phyloP scores from a whole-genome alignment of 2,329 filamentous ascomycete species.

The Penicillium sp. region DNA sequence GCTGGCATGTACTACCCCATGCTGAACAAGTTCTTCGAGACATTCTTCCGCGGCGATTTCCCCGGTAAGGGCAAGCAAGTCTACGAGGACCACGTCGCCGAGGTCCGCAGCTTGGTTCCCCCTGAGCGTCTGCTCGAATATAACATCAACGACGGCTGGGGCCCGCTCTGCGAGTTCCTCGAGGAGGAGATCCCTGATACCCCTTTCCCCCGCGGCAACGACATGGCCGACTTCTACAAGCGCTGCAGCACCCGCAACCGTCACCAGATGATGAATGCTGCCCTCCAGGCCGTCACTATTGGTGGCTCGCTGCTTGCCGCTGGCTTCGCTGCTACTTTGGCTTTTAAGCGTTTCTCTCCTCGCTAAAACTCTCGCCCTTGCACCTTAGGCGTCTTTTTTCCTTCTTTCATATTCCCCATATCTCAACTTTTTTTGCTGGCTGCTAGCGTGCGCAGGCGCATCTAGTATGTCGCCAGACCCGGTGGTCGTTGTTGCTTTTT shows the following conservation, averaged over 20 bases:
- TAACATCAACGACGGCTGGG: conserved; percentile 48
- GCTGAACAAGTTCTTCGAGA: conserved; percentile 60
- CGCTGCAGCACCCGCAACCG: conserved; percentile 47
- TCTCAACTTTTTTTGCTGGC: neutral
- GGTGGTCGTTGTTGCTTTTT: neutral
- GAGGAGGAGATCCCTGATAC: conserved; percentile 44
- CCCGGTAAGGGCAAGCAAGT: conserved; percentile 56
- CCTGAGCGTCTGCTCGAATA: conserved; percentile 47
- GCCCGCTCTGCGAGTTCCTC: conserved; percentile 48
- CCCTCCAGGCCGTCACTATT: conserved; percentile 45
- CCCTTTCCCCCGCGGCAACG: conserved; percentile 46
- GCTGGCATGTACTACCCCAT: conserved; percentile 61
- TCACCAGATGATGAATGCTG: conserved; percentile 49
- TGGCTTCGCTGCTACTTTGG: conserved; percentile 34
- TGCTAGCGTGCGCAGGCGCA: conserved; percentile 21
- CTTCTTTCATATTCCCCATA: conserved; percentile 5
- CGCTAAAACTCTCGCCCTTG: conserved; percentile 8
- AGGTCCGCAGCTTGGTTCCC: conserved; percentile 43
- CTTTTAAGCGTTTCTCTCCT: conserved; percentile 34
- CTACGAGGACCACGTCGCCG: conserved; percentile 50
- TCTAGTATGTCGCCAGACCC: neutral
- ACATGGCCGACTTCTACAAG: conserved; percentile 49
- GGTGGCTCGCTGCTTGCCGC: conserved; percentile 43
- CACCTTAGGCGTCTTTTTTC: conserved; percentile 2
- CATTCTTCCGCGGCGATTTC: conserved; percentile 61